Evolutionary conservation across 495 filamentous ascomycete species (phyloP).

Genomic region (Talaromyces borbonicus): DNA sequence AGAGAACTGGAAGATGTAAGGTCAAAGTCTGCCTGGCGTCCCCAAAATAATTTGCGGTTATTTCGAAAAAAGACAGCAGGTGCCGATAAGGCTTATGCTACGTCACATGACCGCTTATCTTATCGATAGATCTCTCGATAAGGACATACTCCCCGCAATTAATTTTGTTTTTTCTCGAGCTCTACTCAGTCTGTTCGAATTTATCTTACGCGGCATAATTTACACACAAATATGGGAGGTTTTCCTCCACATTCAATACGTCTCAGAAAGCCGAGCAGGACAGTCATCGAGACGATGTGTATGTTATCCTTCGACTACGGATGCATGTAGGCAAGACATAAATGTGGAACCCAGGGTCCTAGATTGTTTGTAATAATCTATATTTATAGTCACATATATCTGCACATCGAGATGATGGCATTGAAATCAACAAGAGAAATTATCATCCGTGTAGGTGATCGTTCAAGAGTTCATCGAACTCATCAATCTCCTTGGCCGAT

Average conservation of each 20-base stretch:
- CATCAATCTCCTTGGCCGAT: conserved; percentile 11
- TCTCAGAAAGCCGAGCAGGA: too few species aligned
- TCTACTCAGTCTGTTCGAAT: too few species aligned
- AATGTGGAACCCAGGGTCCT: too few species aligned
- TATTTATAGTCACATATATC: not conserved
- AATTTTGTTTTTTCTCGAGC: too few species aligned
- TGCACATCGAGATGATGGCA: not conserved
- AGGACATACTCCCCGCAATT: not conserved
- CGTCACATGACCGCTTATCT: conserved; percentile 3
- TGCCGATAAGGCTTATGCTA: not conserved
- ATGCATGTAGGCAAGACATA: too few species aligned
- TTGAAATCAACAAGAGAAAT: not conserved
- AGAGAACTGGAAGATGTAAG: not conserved
- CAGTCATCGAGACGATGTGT: too few species aligned
- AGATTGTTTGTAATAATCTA: not conserved
- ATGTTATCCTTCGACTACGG: too few species aligned
- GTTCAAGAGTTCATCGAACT: conserved; percentile 27
- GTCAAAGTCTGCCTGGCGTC: not conserved
- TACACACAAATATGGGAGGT: too few species aligned
- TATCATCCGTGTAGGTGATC: conserved; percentile 6
- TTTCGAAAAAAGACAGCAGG: not conserved
- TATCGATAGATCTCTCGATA: too few species aligned
- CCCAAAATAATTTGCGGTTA: conserved; percentile 2
- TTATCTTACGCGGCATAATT: too few species aligned
- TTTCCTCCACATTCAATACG: too few species aligned